Base-by-base conservation (phyloP, 768 basidiomycete genomes). In the Infundibulicybe gibba region DNA sequence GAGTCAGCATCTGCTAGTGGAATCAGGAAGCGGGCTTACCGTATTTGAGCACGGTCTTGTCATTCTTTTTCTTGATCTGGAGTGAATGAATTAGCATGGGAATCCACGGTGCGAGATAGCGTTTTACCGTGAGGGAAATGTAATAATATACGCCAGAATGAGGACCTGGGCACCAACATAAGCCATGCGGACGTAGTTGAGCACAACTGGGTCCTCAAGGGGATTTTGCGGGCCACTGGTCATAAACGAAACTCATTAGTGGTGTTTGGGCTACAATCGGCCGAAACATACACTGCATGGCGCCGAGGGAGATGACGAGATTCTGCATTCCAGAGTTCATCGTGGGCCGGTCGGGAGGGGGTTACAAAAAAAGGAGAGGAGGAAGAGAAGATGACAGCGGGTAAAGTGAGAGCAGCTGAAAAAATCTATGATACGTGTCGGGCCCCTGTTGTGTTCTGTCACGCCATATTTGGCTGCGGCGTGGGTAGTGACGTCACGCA, bases 1-100 rank as follows among this genome's bases (percentile, higher is more conserved):
- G 17, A n/a, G 32, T 21, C 32, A 15, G 47, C 5, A 35, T 47
- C 38, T 13, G 53, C 43, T 49, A 48, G 32, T 10, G 2, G 59
- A 41, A 42, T 41, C 2, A 32, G 8, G 32, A 10, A 17, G 46
- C 14, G 32, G 14, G 77, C 80, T 45, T 37, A 86, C 90, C 90
- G 69, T 95, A 99, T 80, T 97, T 99, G 58, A 99, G 74, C 20
- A 95, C 90, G 1, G 92, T 92, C 65, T 87, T 80, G 70, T 99
- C 95, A 59, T 98, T 98, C 81, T 94, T 94, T 59, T 79, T 69
- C 77, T 90, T 94, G 67, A 97, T 83, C 91, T 97, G 53, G 15
- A 40, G 50, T 47, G 41, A 21, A 20, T 16, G 39, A 31, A 33
- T 1, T 10, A 44, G 9, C 31, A 4, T 20, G 12, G 25, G 2